Evolutionary conservation across 805 yeast genomes (phyloP).

Genomic region (Phaffomyces thermotolerans): DNA sequence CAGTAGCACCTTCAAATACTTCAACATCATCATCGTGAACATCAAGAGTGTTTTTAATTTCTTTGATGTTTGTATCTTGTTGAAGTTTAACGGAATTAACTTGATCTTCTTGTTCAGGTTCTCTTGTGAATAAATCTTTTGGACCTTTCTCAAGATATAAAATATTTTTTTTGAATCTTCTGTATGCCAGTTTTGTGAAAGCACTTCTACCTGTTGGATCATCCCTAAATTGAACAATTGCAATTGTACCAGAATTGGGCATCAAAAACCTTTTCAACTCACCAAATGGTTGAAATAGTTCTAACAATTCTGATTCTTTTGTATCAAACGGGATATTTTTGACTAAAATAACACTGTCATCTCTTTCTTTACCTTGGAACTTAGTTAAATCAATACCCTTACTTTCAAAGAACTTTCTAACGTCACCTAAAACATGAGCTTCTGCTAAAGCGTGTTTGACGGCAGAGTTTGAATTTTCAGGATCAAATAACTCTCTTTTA

Average conservation of each 20-base stretch:
- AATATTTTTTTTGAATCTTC: constrained; percentile 81
- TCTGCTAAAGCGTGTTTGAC: constrained; percentile 97
- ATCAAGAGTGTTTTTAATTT: constrained; percentile 19
- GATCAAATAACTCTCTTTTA: constrained; percentile 80
- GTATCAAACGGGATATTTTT: constrained; percentile 93
- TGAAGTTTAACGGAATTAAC: constrained; percentile 27
- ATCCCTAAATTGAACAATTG: constrained; percentile 84
- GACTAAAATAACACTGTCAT: constrained; percentile 72
- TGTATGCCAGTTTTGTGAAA: constrained; percentile 77
- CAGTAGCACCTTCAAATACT: constrained; percentile 60
- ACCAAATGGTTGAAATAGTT: constrained; percentile 74
- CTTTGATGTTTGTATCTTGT: constrained; percentile 8
- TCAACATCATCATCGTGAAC: constrained; percentile 30
- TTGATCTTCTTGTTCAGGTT: constrained; percentile 30
- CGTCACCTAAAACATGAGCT: constrained; percentile 90
- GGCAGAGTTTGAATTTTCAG: constrained; percentile 79
- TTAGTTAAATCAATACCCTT: constrained; percentile 79
- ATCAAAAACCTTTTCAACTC: constrained; percentile 71
- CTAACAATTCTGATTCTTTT: constrained; percentile 70
- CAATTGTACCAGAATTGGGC: constrained; percentile 97
- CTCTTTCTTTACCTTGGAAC: constrained; percentile 60
- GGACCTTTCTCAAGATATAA: constrained; percentile 94
- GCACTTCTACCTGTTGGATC: constrained; percentile 83
- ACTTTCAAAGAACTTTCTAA: constrained; percentile 75
- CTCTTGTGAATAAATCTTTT: constrained; percentile 61